Conservation (phyloP, 1,284 basidiomycete genomes). For the Melampsora occidentalis region DNA sequence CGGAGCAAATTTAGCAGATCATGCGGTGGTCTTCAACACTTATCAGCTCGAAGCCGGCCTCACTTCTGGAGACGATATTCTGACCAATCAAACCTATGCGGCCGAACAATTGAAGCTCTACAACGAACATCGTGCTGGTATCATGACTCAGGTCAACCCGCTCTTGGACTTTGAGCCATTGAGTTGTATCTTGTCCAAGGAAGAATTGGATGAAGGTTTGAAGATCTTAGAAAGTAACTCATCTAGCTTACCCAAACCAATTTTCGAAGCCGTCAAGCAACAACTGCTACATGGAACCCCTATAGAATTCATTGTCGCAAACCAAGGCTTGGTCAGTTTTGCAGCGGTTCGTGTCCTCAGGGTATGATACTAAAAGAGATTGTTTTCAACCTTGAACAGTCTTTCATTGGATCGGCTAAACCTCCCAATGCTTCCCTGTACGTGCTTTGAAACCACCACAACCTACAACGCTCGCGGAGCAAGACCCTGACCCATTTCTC, state of each 20-base stretch:
- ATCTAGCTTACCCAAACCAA: not conserved
- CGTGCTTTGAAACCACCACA: not conserved
- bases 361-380: not conserved
- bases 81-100: constrained; percentile 13
- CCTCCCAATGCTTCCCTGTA: constrained; percentile 29
- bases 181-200: constrained; percentile 2
- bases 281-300: constrained; percentile 12
- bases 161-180: constrained; percentile 28
- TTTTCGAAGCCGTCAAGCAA: constrained; percentile 5
- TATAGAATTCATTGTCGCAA: constrained; percentile 26
- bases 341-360: not conserved
- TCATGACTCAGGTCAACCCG: constrained; percentile 19
- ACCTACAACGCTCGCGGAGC: too few relatives aligned
- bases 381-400: not conserved
- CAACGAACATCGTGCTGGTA: constrained; percentile 5
- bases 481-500: not conserved
- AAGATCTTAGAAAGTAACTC: constrained; percentile 17
- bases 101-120: constrained; percentile 25
- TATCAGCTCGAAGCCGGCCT: constrained; percentile 24
- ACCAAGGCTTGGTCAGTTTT: constrained; percentile 30
- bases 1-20: constrained; percentile 47
- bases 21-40: constrained; percentile 20
- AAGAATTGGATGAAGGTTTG: constrained; percentile 30
- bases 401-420: constrained; percentile 4
- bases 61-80: constrained; percentile 26